Conservation (phyloP, 345 rosid species). For the Camelina neglecta region DNA sequence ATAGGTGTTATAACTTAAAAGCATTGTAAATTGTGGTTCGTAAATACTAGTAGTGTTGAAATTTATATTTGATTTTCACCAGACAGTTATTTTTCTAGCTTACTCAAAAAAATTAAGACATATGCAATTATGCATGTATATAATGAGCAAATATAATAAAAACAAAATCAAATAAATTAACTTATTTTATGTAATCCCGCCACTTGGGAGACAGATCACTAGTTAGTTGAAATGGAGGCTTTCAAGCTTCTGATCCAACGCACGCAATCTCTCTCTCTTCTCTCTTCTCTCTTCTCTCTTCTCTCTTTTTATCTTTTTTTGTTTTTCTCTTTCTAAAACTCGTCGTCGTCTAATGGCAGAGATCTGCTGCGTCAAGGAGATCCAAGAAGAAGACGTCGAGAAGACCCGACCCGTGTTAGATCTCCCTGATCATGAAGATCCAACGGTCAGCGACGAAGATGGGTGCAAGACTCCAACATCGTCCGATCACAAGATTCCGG, state of each 20-base stretch:
- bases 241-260: slow-evolving; percentile 54
- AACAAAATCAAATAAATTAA: slow-evolving; percentile 30
- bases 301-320: slow-evolving; percentile 1
- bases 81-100: neutral
- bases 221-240: slow-evolving; percentile 50
- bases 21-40: neutral
- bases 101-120: neutral
- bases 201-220: slow-evolving; percentile 48
- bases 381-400: slow-evolving; percentile 44
- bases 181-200: slow-evolving; percentile 39
- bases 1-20: neutral
- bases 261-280: slow-evolving; percentile 37
- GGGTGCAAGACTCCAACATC: slow-evolving; percentile 74
- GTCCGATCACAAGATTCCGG: slow-evolving; percentile 54
- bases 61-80: neutral
- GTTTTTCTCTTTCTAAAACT: slow-evolving; percentile 19
- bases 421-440: slow-evolving; percentile 25
- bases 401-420: slow-evolving; percentile 42
- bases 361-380: slow-evolving; percentile 41
- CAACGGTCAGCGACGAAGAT: slow-evolving; percentile 43
- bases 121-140: neutral
- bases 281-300: slow-evolving; percentile 8
- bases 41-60: no score
- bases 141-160: neutral
- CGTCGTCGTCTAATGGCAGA: slow-evolving; percentile 38